These are phyloP conservation scores for Lipomyces starkeyi DNA, from an alignment of 805 yeast genomes.

Conservation along the genomic window DNA sequence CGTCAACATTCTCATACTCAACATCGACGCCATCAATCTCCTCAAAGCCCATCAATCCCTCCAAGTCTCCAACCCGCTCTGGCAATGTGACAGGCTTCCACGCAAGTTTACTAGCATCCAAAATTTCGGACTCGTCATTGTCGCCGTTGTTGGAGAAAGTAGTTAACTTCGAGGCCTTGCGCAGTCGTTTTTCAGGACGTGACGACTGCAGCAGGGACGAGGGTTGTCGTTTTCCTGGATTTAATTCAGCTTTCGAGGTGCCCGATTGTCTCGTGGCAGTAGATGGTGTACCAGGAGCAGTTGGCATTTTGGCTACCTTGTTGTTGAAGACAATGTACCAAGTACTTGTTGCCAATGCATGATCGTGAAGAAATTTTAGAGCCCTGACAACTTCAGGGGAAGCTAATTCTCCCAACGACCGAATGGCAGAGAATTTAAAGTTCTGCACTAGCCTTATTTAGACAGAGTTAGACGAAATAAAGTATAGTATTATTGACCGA, in stretches of 20 bases:
- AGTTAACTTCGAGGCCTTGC: not conserved
- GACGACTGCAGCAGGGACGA: conserved; percentile 1
- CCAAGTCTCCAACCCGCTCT: conserved; percentile 82
- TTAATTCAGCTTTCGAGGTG: not conserved
- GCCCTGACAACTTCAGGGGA: not conserved
- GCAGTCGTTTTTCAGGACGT: not conserved
- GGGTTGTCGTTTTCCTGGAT: not conserved
- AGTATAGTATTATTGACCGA: no score
- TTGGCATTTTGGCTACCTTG: not conserved
- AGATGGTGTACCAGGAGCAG: not conserved
- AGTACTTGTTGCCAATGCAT: no score
- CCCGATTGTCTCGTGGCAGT: not conserved
- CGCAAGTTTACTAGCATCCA: conserved; percentile 25
- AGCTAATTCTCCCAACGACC: no score
- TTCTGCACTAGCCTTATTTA: not conserved
- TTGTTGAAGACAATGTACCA: not conserved
- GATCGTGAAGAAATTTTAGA: not conserved
- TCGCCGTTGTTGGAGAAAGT: not conserved
- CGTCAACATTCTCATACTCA: conserved; percentile 69
- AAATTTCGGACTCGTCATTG: conserved; percentile 6
- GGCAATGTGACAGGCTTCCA: conserved; percentile 89
- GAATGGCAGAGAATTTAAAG: no score
- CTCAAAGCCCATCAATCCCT: conserved; percentile 90
- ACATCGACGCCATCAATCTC: conserved; percentile 94
- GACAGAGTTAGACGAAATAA: no score